Conservation (phyloP, 129 eudicot species). For the Scalesia atractyloides region DNA sequence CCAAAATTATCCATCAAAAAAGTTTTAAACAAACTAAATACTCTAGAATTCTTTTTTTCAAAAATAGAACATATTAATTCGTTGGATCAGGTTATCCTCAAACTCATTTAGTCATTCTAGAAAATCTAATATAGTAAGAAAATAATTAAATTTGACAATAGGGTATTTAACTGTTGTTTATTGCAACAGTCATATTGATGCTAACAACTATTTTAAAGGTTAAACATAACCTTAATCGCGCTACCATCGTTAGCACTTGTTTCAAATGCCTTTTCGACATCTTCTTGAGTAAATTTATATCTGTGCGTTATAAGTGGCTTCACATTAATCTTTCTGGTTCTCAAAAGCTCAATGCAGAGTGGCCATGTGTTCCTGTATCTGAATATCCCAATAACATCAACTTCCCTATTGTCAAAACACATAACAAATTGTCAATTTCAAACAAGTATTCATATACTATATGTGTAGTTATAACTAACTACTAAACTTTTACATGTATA, state of each 20-base stretch:
- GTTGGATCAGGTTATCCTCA: too few species aligned
- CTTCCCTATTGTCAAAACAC: constrained; percentile 36
- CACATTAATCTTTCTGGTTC: constrained; percentile 50
- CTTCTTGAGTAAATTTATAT: constrained; percentile 45
- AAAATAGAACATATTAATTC: too few species aligned
- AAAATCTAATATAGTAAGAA: too few species aligned
- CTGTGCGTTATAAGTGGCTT: constrained; percentile 60
- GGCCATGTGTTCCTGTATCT: constrained; percentile 57
- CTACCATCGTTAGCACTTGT: constrained; percentile 50
- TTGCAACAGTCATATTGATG: background rate
- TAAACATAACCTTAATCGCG: constrained; percentile 65
- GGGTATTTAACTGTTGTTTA: background rate
- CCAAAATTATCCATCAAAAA: too few species aligned
- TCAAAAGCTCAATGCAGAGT: constrained; percentile 49
- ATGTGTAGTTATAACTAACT: background rate
- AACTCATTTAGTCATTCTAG: too few species aligned
- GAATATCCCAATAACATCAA: constrained; percentile 54
- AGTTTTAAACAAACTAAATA: too few species aligned
- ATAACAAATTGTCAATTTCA: background rate
- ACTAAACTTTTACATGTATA: background rate
- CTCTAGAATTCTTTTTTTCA: too few species aligned
- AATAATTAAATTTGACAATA: too few species aligned
- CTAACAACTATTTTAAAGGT: constrained; percentile 26
- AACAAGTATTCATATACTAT: background rate
- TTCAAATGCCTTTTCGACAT: constrained; percentile 52